Conservation (phyloP, 495 filamentous ascomycete species). For the Peziza echinospora region DNA sequence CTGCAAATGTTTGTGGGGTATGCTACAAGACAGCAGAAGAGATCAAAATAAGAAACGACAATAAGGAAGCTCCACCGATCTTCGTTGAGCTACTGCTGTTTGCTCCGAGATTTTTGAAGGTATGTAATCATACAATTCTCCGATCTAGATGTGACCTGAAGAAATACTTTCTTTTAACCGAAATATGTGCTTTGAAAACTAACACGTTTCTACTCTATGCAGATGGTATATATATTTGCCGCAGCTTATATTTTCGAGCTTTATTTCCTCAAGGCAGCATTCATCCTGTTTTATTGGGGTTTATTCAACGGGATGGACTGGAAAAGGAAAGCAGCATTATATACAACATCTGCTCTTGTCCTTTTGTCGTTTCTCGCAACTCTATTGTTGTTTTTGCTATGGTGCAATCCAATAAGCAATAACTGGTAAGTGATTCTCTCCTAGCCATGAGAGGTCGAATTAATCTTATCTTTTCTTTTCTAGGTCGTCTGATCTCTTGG, state of each 20-base stretch:
- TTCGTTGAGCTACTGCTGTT: neutral
- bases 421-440: conserved; percentile 5
- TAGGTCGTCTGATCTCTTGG: conserved; percentile 1
- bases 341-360: neutral
- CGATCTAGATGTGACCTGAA: too few relatives aligned
- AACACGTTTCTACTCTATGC: neutral
- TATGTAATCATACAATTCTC: neutral
- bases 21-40: neutral
- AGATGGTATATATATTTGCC: neutral
- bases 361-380: neutral
- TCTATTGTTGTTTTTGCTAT: neutral
- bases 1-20: neutral
- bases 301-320: neutral
- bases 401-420: conserved; percentile 1
- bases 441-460: neutral
- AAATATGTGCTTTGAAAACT: too few relatives aligned
- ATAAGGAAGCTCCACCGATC: neutral
- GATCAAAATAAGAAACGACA: neutral
- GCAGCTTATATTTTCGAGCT: neutral
- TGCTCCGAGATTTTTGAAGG: neutral
- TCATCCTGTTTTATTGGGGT: neutral
- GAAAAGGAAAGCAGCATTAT: neutral
- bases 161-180: too few relatives aligned
- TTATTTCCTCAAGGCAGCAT: neutral
- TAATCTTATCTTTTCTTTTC: neutral